Evolutionary conservation across 2,329 filamentous ascomycete species (phyloP).

Genomic region (Fusarium buharicum): DNA sequence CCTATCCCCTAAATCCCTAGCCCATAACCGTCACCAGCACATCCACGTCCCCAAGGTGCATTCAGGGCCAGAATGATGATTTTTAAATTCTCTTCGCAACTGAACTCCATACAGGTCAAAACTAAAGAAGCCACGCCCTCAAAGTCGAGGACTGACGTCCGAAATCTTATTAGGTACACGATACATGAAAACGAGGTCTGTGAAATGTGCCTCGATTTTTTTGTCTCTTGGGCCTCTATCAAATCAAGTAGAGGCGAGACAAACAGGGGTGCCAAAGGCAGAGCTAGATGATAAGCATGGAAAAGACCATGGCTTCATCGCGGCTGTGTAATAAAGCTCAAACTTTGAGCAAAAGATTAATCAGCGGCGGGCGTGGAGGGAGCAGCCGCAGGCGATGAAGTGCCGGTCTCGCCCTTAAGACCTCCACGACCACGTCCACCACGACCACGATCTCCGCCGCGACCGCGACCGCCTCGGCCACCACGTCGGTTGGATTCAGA

Average conservation of each 20-base stretch:
- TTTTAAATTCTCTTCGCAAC: constrained; percentile 46
- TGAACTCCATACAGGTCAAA: constrained; percentile 51
- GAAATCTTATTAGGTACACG: constrained; percentile 53
- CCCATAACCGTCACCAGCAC: constrained; percentile 33
- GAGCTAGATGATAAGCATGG: constrained; percentile 29
- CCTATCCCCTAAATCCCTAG: constrained; percentile 30
- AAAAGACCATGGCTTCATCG: constrained; percentile 27
- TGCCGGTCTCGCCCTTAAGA: constrained; percentile 67
- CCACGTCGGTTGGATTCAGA: constrained; percentile 68
- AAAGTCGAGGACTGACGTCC: constrained; percentile 44
- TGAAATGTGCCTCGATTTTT: constrained; percentile 40
- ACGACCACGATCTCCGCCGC: constrained; percentile 67
- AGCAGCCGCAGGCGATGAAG: constrained; percentile 63
- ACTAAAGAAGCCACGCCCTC: constrained; percentile 47
- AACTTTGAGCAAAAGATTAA: constrained; percentile 37
- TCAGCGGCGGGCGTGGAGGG: constrained; percentile 61
- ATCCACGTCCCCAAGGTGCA: constrained; percentile 32
- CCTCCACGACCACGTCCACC: constrained; percentile 67
- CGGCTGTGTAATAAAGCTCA: constrained; percentile 27
- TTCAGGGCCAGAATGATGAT: constrained; percentile 45
- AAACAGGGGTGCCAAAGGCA: constrained; percentile 36
- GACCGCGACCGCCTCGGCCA: constrained; percentile 66
- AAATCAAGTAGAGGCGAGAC: constrained; percentile 39
- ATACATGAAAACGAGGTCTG: constrained; percentile 47
- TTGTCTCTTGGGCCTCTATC: constrained; percentile 33